Evolutionary conservation across 179 eudicot species (phyloP).

Genomic region (Silene coronaria): DNA sequence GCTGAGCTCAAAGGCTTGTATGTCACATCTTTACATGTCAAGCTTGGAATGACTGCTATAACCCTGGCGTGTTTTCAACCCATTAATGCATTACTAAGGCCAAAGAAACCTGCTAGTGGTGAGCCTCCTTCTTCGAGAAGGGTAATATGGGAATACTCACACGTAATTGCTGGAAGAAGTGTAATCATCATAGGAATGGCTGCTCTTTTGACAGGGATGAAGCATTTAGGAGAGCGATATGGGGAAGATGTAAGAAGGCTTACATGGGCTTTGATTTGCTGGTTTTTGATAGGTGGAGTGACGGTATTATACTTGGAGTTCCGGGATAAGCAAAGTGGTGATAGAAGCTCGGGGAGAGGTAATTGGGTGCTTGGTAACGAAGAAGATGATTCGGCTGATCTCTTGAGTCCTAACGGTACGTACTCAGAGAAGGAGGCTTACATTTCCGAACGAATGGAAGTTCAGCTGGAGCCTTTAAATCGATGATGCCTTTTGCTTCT

Average conservation of each 20-base stretch:
- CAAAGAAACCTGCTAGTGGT: conserved; percentile 53
- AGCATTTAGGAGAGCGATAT: conserved; percentile 83
- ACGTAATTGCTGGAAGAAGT: conserved; percentile 59
- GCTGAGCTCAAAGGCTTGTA: conserved; percentile 86
- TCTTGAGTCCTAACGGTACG: conserved; percentile 46
- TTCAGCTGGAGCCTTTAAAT: conserved; percentile 78
- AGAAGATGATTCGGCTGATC: conserved; percentile 75
- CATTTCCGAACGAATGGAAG: conserved; percentile 58
- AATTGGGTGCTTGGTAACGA: conserved; percentile 84
- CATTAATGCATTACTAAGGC: conserved; percentile 64
- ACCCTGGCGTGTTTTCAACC: conserved; percentile 66
- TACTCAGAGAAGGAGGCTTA: conserved; percentile 45
- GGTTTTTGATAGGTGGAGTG: conserved; percentile 60
- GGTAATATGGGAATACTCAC: conserved; percentile 74
- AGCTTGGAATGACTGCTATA: conserved; percentile 71
- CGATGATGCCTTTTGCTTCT: conserved; percentile 38
- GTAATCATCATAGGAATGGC: conserved; percentile 62
- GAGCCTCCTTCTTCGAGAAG: conserved; percentile 50
- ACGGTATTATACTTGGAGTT: conserved; percentile 62
- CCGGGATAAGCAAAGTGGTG: conserved; percentile 45
- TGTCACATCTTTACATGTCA: conserved; percentile 62
- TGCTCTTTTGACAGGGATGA: conserved; percentile 80
- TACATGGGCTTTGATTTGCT: conserved; percentile 68
- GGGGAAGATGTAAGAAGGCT: conserved; percentile 64
- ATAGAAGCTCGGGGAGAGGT: conserved; percentile 42